A percentile compares a stretch with the other conserved stretches of the same genome.
Evolutionary conservation across 2,329 filamentous ascomycete species (phyloP).

Genomic region (Fusarium nanum): DNA sequence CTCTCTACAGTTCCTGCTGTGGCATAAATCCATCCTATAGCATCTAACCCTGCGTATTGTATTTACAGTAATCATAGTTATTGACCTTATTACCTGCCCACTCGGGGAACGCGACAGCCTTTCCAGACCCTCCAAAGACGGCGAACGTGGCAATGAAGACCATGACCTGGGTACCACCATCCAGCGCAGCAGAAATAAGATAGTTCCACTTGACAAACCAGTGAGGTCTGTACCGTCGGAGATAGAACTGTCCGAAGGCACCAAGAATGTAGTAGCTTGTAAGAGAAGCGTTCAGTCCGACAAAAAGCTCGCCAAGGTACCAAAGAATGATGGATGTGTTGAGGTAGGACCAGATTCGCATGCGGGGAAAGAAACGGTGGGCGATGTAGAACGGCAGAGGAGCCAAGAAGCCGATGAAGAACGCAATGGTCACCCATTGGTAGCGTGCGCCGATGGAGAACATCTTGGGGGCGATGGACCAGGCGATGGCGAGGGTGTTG

Average conservation of each 20-base stretch:
- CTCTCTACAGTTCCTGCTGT: background rate
- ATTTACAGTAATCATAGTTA: conserved; percentile 17
- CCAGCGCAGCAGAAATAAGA: conserved; percentile 62
- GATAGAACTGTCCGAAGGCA: conserved; percentile 63
- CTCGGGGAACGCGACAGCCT: conserved; percentile 56
- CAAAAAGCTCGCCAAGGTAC: conserved; percentile 21
- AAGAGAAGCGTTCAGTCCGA: conserved; percentile 60
- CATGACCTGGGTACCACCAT: conserved; percentile 61
- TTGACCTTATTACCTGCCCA: conserved; percentile 65
- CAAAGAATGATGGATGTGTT: conserved; percentile 61
- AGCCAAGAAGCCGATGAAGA: conserved; percentile 50
- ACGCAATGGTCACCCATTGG: conserved; percentile 20
- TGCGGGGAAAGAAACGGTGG: conserved; percentile 54
- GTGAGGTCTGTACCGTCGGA: conserved; percentile 62
- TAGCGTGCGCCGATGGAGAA: conserved; percentile 20
- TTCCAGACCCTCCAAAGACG: conserved; percentile 64
- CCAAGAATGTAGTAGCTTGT: conserved; percentile 63
- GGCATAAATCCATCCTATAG: background rate
- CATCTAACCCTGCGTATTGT: background rate
- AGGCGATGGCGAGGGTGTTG: conserved; percentile 60
- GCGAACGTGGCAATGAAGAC: conserved; percentile 67
- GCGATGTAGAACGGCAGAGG: conserved; percentile 50
- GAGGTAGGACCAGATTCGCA: conserved; percentile 55
- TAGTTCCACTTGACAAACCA: conserved; percentile 67
- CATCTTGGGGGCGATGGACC: conserved; percentile 61